Percentiles rank a stretch among this genome's conserved stretches.
Evolutionary conservation across 2,329 filamentous ascomycete species (phyloP).

Genomic region (Penicillium sp.): DNA sequence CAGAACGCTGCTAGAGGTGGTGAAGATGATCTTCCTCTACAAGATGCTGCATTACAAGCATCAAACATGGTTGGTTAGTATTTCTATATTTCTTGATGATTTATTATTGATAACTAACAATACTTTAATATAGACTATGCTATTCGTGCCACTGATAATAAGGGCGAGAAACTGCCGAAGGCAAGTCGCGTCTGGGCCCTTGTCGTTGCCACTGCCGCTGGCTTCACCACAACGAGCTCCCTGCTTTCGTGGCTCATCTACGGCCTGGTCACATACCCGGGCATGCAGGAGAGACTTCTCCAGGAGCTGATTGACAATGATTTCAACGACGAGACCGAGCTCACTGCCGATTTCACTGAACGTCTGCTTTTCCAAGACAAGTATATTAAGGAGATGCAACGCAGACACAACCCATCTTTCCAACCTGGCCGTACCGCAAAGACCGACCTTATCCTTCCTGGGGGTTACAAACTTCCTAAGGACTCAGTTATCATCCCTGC

Average conservation of each 20-base stretch:
- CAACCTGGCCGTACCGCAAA: conserved; percentile 61
- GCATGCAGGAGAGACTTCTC: conserved; percentile 57
- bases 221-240: conserved; percentile 61
- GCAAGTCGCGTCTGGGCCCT: conserved; percentile 44
- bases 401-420: conserved; percentile 61
- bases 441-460: conserved; percentile 58
- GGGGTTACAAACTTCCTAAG: conserved; percentile 58
- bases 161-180: conserved; percentile 55
- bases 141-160: conserved; percentile 54
- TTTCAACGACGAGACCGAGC: conserved; percentile 45
- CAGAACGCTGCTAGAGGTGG: conserved; percentile 23
- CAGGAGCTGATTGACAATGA: conserved; percentile 58
- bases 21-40: conserved; percentile 32
- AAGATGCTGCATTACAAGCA: conserved; percentile 48
- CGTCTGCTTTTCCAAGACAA: conserved; percentile 48
- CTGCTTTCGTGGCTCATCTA: conserved; percentile 61
- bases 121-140: conserved; percentile 48
- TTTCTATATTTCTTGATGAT: not conserved
- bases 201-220: conserved; percentile 56
- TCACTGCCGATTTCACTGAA: conserved; percentile 51
- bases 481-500: conserved; percentile 57
- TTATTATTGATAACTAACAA: not conserved
- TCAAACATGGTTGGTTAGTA: conserved; percentile 43
- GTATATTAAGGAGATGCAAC: conserved; percentile 62
- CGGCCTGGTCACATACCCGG: conserved; percentile 53